A percentile compares a stretch with the other conserved stretches of the same genome.
Conservation (phyloP, 2,329 filamentous ascomycete genomes). For the Paradendryphiella salina region DNA sequence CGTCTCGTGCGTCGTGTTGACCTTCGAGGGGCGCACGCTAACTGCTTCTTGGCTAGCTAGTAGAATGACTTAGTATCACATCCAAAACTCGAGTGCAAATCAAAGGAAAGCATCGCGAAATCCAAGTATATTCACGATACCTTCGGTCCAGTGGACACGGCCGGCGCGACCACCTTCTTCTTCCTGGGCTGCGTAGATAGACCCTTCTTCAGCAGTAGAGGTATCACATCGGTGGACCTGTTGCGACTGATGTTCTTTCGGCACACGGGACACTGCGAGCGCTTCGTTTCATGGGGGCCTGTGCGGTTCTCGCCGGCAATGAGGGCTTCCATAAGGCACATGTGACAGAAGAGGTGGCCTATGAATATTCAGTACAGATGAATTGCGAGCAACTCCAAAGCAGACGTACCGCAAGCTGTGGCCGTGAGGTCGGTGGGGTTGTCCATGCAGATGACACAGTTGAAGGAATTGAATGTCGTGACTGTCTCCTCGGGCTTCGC, state of each 20-base stretch:
- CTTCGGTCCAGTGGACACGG: conserved; percentile 16
- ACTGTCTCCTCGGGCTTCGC: conserved; percentile 45
- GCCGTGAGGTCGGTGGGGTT: conserved; percentile 61
- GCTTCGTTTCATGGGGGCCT: conserved; percentile 49
- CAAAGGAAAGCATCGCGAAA: conserved; percentile 13
- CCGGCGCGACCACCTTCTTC: conserved; percentile 23
- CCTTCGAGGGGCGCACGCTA: background rate
- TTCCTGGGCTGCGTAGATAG: conserved; percentile 42
- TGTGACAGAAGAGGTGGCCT: conserved; percentile 68
- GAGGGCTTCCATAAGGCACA: conserved; percentile 64
- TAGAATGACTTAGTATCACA: conserved; percentile 4
- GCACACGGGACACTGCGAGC: conserved; percentile 54
- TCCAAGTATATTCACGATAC: conserved; percentile 25
- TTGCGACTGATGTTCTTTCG: conserved; percentile 50
- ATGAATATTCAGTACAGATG: conserved; percentile 8
- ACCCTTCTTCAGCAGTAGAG: conserved; percentile 48
- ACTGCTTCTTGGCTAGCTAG: background rate
- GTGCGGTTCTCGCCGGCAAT: conserved; percentile 58
- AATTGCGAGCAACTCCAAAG: background rate
- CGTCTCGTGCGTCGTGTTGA: background rate
- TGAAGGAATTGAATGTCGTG: conserved; percentile 53
- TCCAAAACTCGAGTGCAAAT: background rate
- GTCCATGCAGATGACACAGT: conserved; percentile 68
- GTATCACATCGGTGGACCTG: conserved; percentile 49
- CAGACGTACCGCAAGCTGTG: conserved; percentile 61